Evolutionary conservation across 2,329 filamentous ascomycete species (phyloP).

Genomic region (Exserohilum turcica): DNA sequence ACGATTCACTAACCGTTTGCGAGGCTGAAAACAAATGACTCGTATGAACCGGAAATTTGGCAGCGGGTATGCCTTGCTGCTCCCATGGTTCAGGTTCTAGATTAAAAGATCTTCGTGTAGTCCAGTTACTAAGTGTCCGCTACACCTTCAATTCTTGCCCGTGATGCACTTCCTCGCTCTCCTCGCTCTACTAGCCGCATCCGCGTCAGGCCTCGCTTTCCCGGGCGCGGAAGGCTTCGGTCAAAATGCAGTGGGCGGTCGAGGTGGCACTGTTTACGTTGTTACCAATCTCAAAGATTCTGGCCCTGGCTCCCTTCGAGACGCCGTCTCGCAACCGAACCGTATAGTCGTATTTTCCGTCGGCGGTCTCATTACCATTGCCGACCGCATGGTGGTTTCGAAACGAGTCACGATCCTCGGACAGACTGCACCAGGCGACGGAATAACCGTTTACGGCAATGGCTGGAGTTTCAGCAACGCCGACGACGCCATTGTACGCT

Average conservation of each 20-base stretch:
- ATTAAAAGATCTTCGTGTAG: background rate
- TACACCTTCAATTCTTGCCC: background rate
- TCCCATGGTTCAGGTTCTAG: background rate
- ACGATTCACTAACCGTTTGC: background rate
- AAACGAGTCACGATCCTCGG: constrained; percentile 58
- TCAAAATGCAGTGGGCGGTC: constrained; percentile 54
- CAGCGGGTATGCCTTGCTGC: background rate
- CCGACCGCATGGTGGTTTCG: constrained; percentile 54
- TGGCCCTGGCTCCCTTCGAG: constrained; percentile 57
- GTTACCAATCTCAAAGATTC: constrained; percentile 57
- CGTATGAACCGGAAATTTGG: background rate
- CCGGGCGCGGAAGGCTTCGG: constrained; percentile 59
- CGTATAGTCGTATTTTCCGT: constrained; percentile 59
- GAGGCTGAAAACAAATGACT: background rate
- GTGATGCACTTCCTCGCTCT: constrained; percentile 22
- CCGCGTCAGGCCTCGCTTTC: constrained; percentile 48
- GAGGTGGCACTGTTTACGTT: constrained; percentile 55
- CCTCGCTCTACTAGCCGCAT: constrained; percentile 24
- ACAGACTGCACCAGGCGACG: constrained; percentile 57
- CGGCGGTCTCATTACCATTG: constrained; percentile 58
- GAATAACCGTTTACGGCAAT: constrained; percentile 61
- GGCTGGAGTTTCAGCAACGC: constrained; percentile 59
- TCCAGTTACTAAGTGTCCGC: background rate
- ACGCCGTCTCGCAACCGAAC: constrained; percentile 56
- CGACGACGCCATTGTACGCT: constrained; percentile 60